Conservation (phyloP, 148 eudicot species). For the Pouteria glomerata region DNA sequence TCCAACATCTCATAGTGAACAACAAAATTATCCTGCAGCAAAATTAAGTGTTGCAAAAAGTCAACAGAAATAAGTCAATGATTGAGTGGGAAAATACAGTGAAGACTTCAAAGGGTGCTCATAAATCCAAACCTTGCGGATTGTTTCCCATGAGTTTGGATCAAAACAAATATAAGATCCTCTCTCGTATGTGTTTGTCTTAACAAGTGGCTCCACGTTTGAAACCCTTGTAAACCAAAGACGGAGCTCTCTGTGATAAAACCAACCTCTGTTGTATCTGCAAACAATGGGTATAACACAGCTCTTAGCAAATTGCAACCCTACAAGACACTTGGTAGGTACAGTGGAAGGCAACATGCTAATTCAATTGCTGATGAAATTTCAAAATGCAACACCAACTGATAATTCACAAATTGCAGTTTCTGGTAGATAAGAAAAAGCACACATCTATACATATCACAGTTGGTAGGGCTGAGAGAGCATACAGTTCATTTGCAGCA, state of each 20-base stretch:
- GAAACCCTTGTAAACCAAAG: constrained; percentile 61
- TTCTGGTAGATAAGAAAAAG: not conserved
- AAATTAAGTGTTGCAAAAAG: not conserved
- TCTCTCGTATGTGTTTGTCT: constrained; percentile 67
- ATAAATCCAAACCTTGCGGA: constrained; percentile 52
- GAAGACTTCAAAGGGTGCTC: not conserved
- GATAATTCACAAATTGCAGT: not conserved
- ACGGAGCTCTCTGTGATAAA: constrained; percentile 76
- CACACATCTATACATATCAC: not conserved
- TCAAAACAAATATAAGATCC: constrained; percentile 77
- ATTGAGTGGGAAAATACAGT: not conserved
- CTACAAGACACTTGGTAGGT: not conserved
- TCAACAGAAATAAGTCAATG: not conserved
- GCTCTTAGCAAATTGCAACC: constrained; percentile 8
- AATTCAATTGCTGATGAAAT: not conserved
- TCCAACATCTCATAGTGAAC: constrained; percentile 68
- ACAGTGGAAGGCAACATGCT: not conserved
- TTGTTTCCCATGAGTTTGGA: constrained; percentile 83
- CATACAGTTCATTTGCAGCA: constrained; percentile 91
- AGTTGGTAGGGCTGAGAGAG: constrained; percentile 11
- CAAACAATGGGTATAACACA: constrained; percentile 8
- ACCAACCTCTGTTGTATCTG: constrained; percentile 85
- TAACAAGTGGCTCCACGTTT: constrained; percentile 69
- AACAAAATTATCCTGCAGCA: constrained; percentile 75
- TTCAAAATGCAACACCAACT: not conserved